Evolutionary conservation across 1,284 basidiomycete species (phyloP).

Genomic region (Apiotrichum akiyoshidainum): DNA sequence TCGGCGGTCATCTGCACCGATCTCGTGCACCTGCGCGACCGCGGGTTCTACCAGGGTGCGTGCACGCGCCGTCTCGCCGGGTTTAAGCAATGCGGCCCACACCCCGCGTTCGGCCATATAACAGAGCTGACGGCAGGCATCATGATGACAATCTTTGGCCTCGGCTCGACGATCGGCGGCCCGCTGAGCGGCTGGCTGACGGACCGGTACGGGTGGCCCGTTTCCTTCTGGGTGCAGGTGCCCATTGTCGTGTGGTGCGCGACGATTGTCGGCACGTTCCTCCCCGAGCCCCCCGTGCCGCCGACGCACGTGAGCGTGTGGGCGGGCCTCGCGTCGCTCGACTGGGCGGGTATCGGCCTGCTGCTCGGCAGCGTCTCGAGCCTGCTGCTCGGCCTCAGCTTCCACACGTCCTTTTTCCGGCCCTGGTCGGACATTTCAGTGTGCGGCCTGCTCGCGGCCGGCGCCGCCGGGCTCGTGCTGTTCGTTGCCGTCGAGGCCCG

Average conservation of each 20-base stretch:
- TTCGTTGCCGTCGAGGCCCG: constrained; percentile 72
- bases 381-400: constrained; percentile 70
- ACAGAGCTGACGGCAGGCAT: constrained; percentile 25
- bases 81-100: no score
- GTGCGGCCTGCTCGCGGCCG: constrained; percentile 61
- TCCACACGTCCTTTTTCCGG: constrained; percentile 77
- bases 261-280: constrained; percentile 33
- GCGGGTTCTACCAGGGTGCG: constrained; percentile 50
- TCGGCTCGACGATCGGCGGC: constrained; percentile 46
- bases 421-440: constrained; percentile 71
- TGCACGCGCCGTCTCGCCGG: not conserved
- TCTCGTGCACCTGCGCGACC: constrained; percentile 45
- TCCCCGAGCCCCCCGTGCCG: constrained; percentile 37
- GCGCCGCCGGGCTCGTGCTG: constrained; percentile 55
- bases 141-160: constrained; percentile 50
- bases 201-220: constrained; percentile 44
- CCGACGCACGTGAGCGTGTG: constrained; percentile 37
- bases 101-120: no score
- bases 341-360: constrained; percentile 49
- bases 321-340: constrained; percentile 36
- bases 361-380: constrained; percentile 69
- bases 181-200: constrained; percentile 45
- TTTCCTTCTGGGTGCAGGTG: constrained; percentile 45
- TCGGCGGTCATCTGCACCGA: constrained; percentile 50
- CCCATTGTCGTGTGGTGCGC: constrained; percentile 38